Evolutionary conservation across 148 eudicot species (phyloP).

Genomic region (Spergularia marina): DNA sequence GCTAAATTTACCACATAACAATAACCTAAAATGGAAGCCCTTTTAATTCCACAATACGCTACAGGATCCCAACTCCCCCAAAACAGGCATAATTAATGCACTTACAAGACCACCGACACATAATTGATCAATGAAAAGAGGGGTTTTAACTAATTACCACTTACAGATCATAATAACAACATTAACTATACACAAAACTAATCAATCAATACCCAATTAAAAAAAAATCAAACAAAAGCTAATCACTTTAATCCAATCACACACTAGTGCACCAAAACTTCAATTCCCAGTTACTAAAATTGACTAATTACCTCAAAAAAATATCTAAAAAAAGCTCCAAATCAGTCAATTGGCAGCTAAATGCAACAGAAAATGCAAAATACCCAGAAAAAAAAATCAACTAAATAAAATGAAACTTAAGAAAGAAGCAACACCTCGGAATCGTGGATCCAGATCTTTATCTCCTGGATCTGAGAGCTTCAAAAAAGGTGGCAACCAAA

Average conservation of each 20-base stretch:
- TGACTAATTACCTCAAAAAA: neutral
- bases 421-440: constrained; percentile 39
- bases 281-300: neutral
- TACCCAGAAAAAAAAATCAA: neutral
- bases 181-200: neutral
- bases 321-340: neutral
- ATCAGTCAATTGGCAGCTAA: constrained; percentile 1
- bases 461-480: constrained; percentile 51
- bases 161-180: constrained; percentile 15
- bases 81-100: constrained; percentile 24
- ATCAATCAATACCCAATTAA: neutral
- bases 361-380: constrained; percentile 8
- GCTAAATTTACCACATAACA: neutral
- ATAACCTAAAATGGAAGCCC: constrained; percentile 4
- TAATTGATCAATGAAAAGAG: constrained; percentile 8
- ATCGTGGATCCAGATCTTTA: constrained; percentile 73
- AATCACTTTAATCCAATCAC: constrained; percentile 3
- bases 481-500: constrained; percentile 82
- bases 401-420: neutral
- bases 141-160: constrained; percentile 9
- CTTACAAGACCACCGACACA: constrained; percentile 32
- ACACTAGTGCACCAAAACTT: neutral
- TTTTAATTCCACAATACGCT: neutral
- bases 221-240: constrained; percentile 3
- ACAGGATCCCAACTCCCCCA: constrained; percentile 14